Evolutionary conservation across 208 protist genomes (phyloP), one percentile per base, ranked within the genome.

Genomic region (Sergeia podlipaevii): DNA sequence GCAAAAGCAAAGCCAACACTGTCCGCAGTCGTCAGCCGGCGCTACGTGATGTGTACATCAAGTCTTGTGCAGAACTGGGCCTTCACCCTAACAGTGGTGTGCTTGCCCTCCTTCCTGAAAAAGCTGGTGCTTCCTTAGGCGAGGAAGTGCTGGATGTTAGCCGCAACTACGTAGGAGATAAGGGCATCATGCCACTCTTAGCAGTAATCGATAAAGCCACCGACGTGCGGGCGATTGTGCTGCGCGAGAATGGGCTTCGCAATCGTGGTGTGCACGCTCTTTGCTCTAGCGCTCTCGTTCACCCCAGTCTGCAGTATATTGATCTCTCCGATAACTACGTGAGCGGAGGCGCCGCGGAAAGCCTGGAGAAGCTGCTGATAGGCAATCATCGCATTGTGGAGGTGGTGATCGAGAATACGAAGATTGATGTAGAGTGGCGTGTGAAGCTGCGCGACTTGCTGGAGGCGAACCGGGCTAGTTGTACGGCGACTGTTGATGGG

Each of bases 251-350:
- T 36, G 89, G 89, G 2, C 56, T 97, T n/a, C 81, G 91, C 17
- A 96, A 97, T 37, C 54, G 61, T 23, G 88, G 66, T 17, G 64
- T 95, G 32, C 54, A 75, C 38, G 68, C 74, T 2, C 38, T 97
- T 5, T 85, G 74, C 54, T 41, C 46, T 5, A 61, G 46, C 26
- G 60, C 70, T 8, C 42, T 60, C 7, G 69, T 72, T 24, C 74
- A 95, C 47, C 71, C 89, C 0, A 62, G 68, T 1, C 45, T 97
- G 0, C 57, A 66, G 42, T 70, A 68, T 42, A 79, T 97, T 36
- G 77, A 97, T 41, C 32, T 97, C 1, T 94, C 85, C 0, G 80
- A 88, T 47, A 97, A 97, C 65, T 95, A 80, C 48, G 94, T 97
- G 43, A 95, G 87, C 47, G 77, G 89, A 17, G 87, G 85, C 18